Conservation (phyloP, 2,329 filamentous ascomycete species). For the Fonsecaea pedrosoi region DNA sequence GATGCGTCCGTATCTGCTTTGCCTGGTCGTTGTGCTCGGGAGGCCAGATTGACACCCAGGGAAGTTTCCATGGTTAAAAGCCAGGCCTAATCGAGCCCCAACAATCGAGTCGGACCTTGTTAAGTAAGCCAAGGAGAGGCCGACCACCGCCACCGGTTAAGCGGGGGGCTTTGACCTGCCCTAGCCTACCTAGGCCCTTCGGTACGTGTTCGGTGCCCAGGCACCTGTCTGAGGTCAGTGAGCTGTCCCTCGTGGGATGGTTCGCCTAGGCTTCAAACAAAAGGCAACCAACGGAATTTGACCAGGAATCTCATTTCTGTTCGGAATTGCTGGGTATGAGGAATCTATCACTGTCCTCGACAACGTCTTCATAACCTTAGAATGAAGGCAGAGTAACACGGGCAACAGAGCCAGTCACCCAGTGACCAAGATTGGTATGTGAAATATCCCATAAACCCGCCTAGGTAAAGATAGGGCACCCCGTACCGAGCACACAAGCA, state of each 20-base stretch:
- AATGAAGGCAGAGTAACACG: background rate
- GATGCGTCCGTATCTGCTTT: background rate
- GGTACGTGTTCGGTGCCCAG: background rate
- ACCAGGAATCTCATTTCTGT: background rate
- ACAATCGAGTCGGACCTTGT: background rate
- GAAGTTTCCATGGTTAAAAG: background rate
- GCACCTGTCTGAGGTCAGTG: background rate
- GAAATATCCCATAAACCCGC: background rate
- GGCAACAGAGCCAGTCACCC: background rate
- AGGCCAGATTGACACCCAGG: background rate
- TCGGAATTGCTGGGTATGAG: background rate
- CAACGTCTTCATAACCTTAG: background rate
- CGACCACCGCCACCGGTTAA: background rate
- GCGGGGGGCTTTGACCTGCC: background rate
- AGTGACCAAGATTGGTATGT: background rate
- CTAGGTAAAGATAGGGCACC: too few relatives aligned
- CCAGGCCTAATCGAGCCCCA: background rate
- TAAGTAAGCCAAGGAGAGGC: background rate
- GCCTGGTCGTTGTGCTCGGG: background rate
- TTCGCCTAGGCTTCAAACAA: background rate
- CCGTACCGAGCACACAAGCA: too few relatives aligned
- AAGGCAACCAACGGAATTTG: conserved; percentile 7
- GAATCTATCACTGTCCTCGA: background rate
- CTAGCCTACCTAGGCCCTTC: too few relatives aligned
- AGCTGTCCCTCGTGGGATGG: background rate